Evolutionary conservation across 768 basidiomycete genomes (phyloP).

Genomic region (Tylopilus subfusipes): DNA sequence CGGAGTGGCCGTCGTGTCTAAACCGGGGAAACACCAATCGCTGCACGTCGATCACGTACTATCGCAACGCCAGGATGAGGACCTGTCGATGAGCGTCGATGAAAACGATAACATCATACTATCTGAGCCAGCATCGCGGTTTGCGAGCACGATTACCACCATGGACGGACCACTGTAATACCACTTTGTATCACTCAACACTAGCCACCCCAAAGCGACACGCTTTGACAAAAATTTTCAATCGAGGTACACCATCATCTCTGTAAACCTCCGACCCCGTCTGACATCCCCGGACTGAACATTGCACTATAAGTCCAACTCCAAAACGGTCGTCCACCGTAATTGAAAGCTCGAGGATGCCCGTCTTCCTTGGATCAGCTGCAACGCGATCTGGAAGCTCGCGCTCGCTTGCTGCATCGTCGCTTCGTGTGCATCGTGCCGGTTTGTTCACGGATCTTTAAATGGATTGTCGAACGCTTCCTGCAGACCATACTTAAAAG

Average conservation of each 20-base stretch:
- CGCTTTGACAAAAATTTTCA: conserved; percentile 17
- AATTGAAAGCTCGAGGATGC: no score
- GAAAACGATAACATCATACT: conserved; percentile 24
- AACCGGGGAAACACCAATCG: conserved; percentile 54
- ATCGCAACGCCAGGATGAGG: conserved; percentile 17
- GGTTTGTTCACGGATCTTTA: no score
- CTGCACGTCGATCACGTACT: conserved; percentile 18
- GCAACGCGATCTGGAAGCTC: conserved; percentile 56
- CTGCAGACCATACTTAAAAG: no score
- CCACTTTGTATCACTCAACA: background rate
- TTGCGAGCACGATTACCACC: conserved; percentile 36
- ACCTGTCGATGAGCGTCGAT: conserved; percentile 31
- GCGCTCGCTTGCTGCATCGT: conserved; percentile 39
- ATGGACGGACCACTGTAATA: conserved; percentile 34
- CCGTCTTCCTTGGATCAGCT: conserved; percentile 39
- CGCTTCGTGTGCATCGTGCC: conserved; percentile 57
- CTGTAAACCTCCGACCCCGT: conserved; percentile 27
- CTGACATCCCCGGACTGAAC: conserved; percentile 14
- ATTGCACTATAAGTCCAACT: no score
- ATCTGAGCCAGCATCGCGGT: conserved; percentile 30
- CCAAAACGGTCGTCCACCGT: no score
- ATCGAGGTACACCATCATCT: conserved; percentile 33
- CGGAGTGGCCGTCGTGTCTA: conserved; percentile 47
- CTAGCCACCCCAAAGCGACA: background rate
- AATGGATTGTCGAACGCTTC: no score